Evolutionary conservation across 169 alveolate genomes (phyloP).

Genomic region (Toxoplasma gondii): DNA sequence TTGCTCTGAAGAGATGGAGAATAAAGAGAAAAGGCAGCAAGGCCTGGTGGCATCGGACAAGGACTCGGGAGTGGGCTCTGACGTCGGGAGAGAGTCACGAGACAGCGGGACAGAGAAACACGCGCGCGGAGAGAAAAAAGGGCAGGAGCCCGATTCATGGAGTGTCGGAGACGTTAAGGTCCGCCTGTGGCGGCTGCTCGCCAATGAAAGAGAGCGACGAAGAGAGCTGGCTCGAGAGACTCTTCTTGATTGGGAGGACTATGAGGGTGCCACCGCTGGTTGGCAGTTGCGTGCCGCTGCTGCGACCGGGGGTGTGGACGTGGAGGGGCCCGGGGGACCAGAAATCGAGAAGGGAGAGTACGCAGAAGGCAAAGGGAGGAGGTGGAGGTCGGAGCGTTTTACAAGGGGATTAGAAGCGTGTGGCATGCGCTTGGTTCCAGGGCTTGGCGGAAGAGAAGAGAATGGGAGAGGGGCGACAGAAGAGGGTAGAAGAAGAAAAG

Average conservation of each 20-base stretch:
- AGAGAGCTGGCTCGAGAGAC: background rate
- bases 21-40: background rate
- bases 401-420: background rate
- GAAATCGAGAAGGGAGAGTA: background rate
- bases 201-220: background rate
- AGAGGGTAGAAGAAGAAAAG: background rate
- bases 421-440: background rate
- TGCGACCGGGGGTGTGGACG: background rate
- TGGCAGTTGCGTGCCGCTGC: slow-evolving; percentile 10
- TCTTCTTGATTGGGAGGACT: background rate
- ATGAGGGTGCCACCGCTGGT: background rate
- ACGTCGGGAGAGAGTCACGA: background rate
- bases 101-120: background rate
- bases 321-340: background rate
- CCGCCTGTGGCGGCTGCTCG: background rate
- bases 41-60: background rate
- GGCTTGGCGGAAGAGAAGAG: background rate
- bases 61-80: background rate
- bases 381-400: background rate
- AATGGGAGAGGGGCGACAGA: background rate
- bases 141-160: background rate
- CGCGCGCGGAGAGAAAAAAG: background rate
- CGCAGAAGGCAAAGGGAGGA: background rate
- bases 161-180: background rate
- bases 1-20: background rate